Evolutionary conservation across 352 stramenopile species (phyloP).

Genomic region (Globisporangium orthogonon): DNA sequence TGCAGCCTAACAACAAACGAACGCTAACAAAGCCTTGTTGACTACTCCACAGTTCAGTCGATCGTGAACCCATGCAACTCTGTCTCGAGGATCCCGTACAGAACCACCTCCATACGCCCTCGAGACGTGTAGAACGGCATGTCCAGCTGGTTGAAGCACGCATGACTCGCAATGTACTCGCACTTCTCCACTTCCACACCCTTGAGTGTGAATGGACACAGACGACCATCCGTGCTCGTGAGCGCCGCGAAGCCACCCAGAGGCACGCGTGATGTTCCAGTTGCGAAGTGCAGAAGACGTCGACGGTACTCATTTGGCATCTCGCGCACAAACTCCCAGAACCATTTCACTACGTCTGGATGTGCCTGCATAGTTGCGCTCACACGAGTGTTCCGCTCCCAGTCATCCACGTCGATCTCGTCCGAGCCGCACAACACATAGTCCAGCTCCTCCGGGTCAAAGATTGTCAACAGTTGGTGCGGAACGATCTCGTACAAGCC

Average conservation of each 20-base stretch:
- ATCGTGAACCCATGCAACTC: constrained; percentile 67
- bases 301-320: constrained; percentile 71
- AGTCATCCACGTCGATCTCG: constrained; percentile 93
- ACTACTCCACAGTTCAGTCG: not conserved
- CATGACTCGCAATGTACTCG: constrained; percentile 63
- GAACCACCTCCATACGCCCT: constrained; percentile 58
- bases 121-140: constrained; percentile 92
- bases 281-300: constrained; percentile 73
- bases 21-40: no score
- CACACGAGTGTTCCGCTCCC: constrained; percentile 86
- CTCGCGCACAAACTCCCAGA: constrained; percentile 85
- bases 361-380: constrained; percentile 13
- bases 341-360: constrained; percentile 33
- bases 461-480: constrained; percentile 87
- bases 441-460: constrained; percentile 94
- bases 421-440: constrained; percentile 91
- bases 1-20: no score
- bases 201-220: constrained; percentile 72
- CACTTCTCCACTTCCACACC: constrained; percentile 30
- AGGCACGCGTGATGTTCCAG: constrained; percentile 72
- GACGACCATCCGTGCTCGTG: constrained; percentile 70
- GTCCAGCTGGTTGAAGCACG: constrained; percentile 89
- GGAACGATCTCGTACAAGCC: constrained; percentile 93
- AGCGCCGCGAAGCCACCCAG: constrained; percentile 59
- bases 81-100: constrained; percentile 51